Percentiles rank a stretch among this genome's conserved stretches.
phyloP scores from a whole-genome alignment of 257 asterid genomes.

The Solanum lycopersicoides region DNA sequence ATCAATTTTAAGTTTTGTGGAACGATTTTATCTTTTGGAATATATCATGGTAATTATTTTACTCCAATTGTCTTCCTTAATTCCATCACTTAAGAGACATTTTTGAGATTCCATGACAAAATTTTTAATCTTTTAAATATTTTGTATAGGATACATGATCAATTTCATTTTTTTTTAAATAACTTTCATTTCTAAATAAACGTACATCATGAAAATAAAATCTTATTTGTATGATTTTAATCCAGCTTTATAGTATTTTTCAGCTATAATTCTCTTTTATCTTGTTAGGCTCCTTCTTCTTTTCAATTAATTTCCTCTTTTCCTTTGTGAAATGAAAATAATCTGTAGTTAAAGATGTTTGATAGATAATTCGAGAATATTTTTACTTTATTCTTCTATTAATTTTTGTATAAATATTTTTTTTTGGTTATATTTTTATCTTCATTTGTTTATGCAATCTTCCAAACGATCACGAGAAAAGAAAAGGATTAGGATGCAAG shows the following conservation, averaged over 20 bases:
- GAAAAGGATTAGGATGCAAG: not conserved
- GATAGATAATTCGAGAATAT: not conserved
- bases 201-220: not conserved
- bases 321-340: not conserved
- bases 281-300: not conserved
- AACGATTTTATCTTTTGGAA: not conserved
- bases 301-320: not conserved
- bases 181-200: not conserved
- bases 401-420: not conserved
- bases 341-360: not conserved
- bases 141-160: not conserved
- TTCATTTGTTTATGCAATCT: not conserved
- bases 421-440: not conserved
- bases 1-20: not conserved
- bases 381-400: not conserved
- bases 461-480: not conserved
- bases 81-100: not conserved
- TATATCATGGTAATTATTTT: not conserved
- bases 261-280: not conserved
- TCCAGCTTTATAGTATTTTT: not conserved
- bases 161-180: not conserved
- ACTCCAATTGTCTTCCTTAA: not conserved
- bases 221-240: not conserved
- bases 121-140: too few species aligned
- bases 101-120: not conserved